Base-by-base conservation (phyloP, 352 stramenopile species). In the Phytophthora niederhauseri region DNA sequence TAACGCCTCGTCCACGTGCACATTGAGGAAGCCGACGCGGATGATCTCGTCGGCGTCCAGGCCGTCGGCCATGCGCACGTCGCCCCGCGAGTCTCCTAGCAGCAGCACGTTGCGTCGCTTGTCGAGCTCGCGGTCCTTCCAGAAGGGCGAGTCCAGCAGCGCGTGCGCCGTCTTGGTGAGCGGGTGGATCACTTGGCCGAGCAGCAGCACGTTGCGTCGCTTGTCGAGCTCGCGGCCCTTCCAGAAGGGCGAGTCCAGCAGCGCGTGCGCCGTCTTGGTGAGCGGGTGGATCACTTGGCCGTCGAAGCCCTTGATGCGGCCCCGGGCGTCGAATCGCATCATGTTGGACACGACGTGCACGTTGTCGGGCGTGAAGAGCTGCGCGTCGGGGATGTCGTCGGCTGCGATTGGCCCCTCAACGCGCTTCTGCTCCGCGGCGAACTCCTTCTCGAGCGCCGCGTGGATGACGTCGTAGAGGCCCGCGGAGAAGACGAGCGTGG, bases 121-220 rank as follows among this genome's bases (percentile, higher is more conserved):
- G 50, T 89, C 75, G 24, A 77, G 50, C 36, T 88, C 58, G 22
- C 73, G 84, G n/a, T 85, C 68, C 9, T 77, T 28, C 73, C 80
- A 89, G 46, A 94, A 92, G 26, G 73, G 66, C n/a, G 81, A 90
- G 51, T 86, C 77, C 4, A 82, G 61, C 52, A 92, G 22, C 38
- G 92, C 82, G 20, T 68, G 77, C n/a, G 84, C 81, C 53, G 89
- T 94, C 68, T 94, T 94, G 80, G 91, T 94, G 30, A 91, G 76
- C 43, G 80, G 87, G 61, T 94, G 84, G 61, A 94, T 94, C n/a
- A n/a, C n/a, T n/a, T n/a, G n/a, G n/a, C n/a, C n/a, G n/a, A 94
- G 69, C 28, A 94, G 53, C 57, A 92, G 45, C 30, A 93, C 84
- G 46, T 94, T 94, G 60, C 61, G 76, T 9, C 85, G 84, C 53